A percentile compares a stretch with the other conserved stretches of the same genome.
Conservation (phyloP, 1,284 basidiomycete genomes). For the Athelia sp. region DNA sequence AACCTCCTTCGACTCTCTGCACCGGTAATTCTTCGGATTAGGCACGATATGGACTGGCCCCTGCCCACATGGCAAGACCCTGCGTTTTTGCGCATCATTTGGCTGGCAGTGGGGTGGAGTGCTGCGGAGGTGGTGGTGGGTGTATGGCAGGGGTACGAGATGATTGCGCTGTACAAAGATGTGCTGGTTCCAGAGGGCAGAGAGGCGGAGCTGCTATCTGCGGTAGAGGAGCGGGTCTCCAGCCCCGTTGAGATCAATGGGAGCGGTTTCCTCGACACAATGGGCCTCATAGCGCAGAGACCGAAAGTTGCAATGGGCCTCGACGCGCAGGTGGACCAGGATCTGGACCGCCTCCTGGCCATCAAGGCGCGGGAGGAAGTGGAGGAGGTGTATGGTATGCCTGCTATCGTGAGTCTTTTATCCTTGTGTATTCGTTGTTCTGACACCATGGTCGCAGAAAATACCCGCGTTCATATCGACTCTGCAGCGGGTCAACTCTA, state of each 20-base stretch:
- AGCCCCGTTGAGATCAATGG: conserved; percentile 9
- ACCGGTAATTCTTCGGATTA: conserved; percentile 48
- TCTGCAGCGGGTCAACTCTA: conserved; percentile 66
- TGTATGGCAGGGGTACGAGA: conserved; percentile 63
- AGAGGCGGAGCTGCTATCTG: conserved; percentile 11
- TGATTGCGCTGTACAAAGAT: conserved; percentile 59
- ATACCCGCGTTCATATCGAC: conserved; percentile 74
- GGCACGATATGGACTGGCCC: conserved; percentile 35
- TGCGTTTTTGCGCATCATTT: conserved; percentile 66
- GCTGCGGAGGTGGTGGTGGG: conserved; percentile 58
- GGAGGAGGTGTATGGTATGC: conserved; percentile 69
- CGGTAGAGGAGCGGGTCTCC: conserved; percentile 14
- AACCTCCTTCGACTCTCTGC: conserved; percentile 50
- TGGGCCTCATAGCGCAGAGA: background rate
- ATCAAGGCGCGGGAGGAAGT: conserved; percentile 65
- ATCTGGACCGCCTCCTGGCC: conserved; percentile 57
- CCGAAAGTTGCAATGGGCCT: conserved; percentile 13
- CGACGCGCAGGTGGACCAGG: conserved; percentile 45
- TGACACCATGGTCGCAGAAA: conserved; percentile 34
- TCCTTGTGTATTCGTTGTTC: background rate
- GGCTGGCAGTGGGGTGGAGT: conserved; percentile 68
- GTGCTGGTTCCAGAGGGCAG: conserved; percentile 44
- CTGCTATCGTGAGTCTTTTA: conserved; percentile 56
- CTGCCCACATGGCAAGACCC: conserved; percentile 50
- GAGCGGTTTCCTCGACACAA: background rate